These are phyloP conservation scores for Salvia rosmarinus DNA, from an alignment of 257 asterid species.

Conservation along the genomic window DNA sequence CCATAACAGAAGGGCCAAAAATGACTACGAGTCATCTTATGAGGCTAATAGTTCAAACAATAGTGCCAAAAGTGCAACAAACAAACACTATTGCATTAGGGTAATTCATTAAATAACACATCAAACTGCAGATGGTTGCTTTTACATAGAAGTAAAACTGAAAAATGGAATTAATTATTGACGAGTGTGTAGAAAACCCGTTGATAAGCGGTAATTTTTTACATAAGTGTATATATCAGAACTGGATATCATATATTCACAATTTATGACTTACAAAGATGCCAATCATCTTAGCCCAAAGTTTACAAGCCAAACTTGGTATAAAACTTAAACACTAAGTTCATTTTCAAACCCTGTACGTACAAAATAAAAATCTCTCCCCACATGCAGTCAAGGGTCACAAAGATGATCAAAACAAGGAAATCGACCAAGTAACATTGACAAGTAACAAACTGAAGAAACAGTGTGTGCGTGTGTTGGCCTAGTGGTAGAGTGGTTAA, in stretches of 20 bases:
- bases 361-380: neutral
- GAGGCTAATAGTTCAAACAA: neutral
- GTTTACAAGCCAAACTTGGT: conserved; percentile 6
- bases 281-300: neutral
- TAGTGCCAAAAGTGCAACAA: neutral
- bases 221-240: neutral
- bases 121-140: neutral
- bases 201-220: neutral
- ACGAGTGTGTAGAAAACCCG: conserved; percentile 1
- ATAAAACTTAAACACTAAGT: neutral
- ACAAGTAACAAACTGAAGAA: neutral
- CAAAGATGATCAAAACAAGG: neutral
- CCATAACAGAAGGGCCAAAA: neutral
- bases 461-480: too few relatives aligned
- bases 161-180: neutral
- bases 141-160: neutral
- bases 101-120: neutral
- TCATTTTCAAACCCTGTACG: conserved; percentile 7
- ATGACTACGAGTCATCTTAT: neutral
- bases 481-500: too few relatives aligned
- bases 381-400: neutral
- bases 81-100: neutral
- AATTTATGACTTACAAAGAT: neutral
- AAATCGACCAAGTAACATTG: conserved; percentile 9
- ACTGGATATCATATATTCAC: neutral